Evolutionary conservation across 2,329 filamentous ascomycete species (phyloP), one percentile per base, ranked within the genome.

Genomic region (Ilyonectria sp.): DNA sequence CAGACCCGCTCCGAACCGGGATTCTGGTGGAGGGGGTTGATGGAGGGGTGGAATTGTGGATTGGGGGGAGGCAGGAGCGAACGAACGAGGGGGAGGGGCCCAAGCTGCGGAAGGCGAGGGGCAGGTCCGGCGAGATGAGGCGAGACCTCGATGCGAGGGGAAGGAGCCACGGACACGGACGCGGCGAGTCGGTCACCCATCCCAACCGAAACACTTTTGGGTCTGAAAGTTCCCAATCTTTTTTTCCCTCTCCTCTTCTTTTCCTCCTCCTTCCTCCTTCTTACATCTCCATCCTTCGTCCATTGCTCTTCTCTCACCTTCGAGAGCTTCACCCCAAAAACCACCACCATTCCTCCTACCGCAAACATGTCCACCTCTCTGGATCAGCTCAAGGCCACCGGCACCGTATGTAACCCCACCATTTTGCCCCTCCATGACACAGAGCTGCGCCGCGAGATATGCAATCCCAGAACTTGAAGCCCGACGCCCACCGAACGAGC

Each of bases 341-440:
- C 49, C 69, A 52, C 50, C 61, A 60, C 54, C 60, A 68, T 60
- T 61, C 54, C 64, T 33, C 68, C 63, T 66, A 26, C 50, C 66
- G 62, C 56, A 71, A 80, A 59, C 74, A 98, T 98, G 95, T 85
- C 94, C 84, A 92, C 86, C 84, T 94, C 95, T 84, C 93, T 99
- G 79, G 96, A 98, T 79, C 95, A 98, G 87, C 91, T 99, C 83
- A 99, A 99, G 90, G 91, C 94, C 87, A 85, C 92, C 82, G 96
- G 96, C 92, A 99, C 96, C 80, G 94, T 97, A 89, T 85, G 94
- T 93, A 68, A 73, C 72, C 71, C 76, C 75, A 63, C 70, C 70
- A 72, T 64, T 69, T 66, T 74, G 74, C 78, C 79, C 79, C 78
- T 78, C 78, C 77, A 77, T 70, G 61, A 63, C 54, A 43, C 50